Evolutionary conservation across 2,329 filamentous ascomycete species (phyloP), one percentile per base, ranked within the genome.

Genomic region (Diatrype stigma): DNA sequence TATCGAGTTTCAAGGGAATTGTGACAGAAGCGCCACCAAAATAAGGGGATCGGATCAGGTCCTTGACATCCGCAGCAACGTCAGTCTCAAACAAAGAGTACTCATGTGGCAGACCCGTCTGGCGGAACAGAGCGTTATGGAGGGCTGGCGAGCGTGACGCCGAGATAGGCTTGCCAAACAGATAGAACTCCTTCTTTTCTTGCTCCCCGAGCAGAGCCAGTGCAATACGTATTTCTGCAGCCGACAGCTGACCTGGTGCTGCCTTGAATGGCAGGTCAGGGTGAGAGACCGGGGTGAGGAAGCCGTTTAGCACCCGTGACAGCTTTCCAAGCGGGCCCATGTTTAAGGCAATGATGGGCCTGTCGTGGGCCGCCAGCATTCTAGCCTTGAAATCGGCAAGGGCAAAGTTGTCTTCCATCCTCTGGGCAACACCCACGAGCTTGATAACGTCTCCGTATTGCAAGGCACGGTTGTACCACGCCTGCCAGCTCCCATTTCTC

Each of bases 1-100:
- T 84, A 60, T 96, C 90, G 28, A 94, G 76, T 73, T 99, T 99
- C 49, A 99, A 77, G 1, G 94, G 94, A 47, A 99, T 97, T 0
- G 94, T 99, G 44, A 99, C 90, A 3, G 91, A 96, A 3, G 90
- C 93, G 51, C 94, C 94, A 7, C 94, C 94, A 65, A 99, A 99
- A 58, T 87, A 78, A 1, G 85, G 74, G 1, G 83, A 73, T 7
- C 80, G 81, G 52, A 99, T 85, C 46, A 90, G 71, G 2, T 81
- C 73, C 57, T 76, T 73, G 3, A 96, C 74, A 34, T 87, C 77
- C 6, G 73, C 69, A 10, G 76, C 81, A 28, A 78, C 71, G 56
- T 85, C 81, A 1, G 92, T 96, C 73, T 97, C 94, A 34, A 86
- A 74, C 7, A 83, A 75, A 7, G 75, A 74, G 70, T 99, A 99